phyloP scores from a whole-genome alignment of 208 protist species.

The Acanthamoeba castellanii region DNA sequence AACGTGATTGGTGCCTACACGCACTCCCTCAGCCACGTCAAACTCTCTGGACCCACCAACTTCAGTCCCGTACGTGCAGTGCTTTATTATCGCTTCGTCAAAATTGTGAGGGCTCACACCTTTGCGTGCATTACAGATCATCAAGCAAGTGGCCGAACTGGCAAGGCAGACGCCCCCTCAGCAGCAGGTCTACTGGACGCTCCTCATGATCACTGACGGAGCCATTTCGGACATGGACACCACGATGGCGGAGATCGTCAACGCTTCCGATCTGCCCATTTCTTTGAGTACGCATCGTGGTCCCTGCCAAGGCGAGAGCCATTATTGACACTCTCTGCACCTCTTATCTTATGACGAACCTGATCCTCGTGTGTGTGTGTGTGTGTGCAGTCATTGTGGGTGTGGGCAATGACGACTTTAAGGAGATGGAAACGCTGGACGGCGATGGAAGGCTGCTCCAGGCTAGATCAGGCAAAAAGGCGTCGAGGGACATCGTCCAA shows the following conservation, averaged over 20 bases:
- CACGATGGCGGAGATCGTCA: not conserved
- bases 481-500: conserved; percentile 88
- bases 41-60: conserved; percentile 90
- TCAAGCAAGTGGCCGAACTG: conserved; percentile 77
- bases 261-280: conserved; percentile 12
- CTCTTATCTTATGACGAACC: no score
- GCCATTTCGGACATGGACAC: conserved; percentile 42
- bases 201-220: conserved; percentile 37
- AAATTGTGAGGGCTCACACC: no score
- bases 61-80: conserved; percentile 79
- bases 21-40: conserved; percentile 78
- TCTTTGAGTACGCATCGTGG: conserved; percentile 33
- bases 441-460: not conserved
- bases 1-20: conserved; percentile 87
- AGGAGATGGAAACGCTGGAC: conserved; percentile 72
- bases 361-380: no score
- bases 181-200: conserved; percentile 43
- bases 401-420: conserved; percentile 48
- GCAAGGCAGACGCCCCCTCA: not conserved
- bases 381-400: conserved; percentile 65
- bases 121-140: not conserved
- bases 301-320: not conserved
- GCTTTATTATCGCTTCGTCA: no score
- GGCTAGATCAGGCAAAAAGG: not conserved
- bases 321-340: not conserved